Evolutionary conservation across 2,329 filamentous ascomycete genomes (phyloP), one percentile per base, ranked within the genome.

Genomic region (Eutypella sp.): DNA sequence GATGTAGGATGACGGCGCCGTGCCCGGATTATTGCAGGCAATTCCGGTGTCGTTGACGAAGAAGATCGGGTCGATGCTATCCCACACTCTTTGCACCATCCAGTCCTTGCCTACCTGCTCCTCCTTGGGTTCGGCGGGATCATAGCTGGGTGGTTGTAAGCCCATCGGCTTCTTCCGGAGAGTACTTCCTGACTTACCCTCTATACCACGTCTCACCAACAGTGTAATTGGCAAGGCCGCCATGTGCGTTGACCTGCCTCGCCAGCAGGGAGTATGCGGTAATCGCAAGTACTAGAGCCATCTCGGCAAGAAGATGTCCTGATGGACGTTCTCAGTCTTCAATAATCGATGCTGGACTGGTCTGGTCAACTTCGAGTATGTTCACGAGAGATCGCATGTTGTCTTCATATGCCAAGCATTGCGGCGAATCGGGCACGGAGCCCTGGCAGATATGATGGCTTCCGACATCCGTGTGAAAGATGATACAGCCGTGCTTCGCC

Each of bases 121-220:
- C 3, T 53, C 47, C 1, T 56, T 46, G 0, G 63, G 55, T 9
- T 57, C 42, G 37, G 62, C 56, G 1, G 67, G 67, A 46, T 66
- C 57, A 46, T 66, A 68, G 15, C 66, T 69, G 36, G 2, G n/a
- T 22, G 34, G 15, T 20, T 6, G 20, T 48, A 22, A 47, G 29
- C 5, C 42, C 4, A 16, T 40, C n/a, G 40, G 42, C 44, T 23
- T 13, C 11, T 15, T 23, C n/a, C n/a, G n/a, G n/a, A n/a, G n/a
- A n/a, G n/a, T n/a, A n/a, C n/a, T 10, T 25, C n/a, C 8, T 42
- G 38, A 45, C 60, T 49, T 47, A 69, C 65, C 67, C 67, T 57
- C 65, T 57, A 42, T 69, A 69, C 67, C 67, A 69, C 13, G 57
- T 65, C 2, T 68, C 63, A 23, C 65, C 67, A 0, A 70, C 67